phyloP scores from a whole-genome alignment of 139 green algal genomes.

The Microglena sp. region DNA sequence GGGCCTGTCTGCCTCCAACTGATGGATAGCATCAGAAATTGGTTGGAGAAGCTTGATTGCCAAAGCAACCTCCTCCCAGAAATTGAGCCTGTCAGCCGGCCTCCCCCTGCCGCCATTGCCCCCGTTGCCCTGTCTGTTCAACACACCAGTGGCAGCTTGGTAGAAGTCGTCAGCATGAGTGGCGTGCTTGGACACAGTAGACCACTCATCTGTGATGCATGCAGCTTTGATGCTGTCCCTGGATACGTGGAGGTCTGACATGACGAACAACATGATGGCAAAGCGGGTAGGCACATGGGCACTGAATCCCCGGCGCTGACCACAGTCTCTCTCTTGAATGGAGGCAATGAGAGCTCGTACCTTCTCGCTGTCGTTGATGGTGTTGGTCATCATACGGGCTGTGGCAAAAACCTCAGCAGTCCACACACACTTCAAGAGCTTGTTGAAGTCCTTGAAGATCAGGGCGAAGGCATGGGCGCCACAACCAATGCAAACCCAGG shows the following conservation, averaged over 20 bases:
- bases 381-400: neutral
- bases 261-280: too few species aligned
- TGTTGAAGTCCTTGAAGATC: neutral
- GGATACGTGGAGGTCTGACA: too few species aligned
- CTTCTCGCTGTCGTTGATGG: neutral
- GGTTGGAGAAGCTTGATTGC: neutral
- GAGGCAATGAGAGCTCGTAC: neutral
- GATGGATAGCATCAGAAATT: slow-evolving; percentile 2
- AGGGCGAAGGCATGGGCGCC: neutral
- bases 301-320: too few species aligned
- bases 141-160: neutral
- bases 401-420: neutral
- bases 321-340: neutral
- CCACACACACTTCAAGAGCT: neutral
- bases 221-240: neutral
- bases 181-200: neutral
- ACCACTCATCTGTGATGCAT: neutral
- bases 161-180: neutral
- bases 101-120: neutral
- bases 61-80: neutral
- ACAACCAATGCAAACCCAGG: neutral
- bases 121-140: neutral
- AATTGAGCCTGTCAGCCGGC: neutral
- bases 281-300: too few species aligned
- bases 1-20: slow-evolving; percentile 2